phyloP scores from a whole-genome alignment of 2,329 filamentous ascomycete genomes.

The Eurotiales sp. region DNA sequence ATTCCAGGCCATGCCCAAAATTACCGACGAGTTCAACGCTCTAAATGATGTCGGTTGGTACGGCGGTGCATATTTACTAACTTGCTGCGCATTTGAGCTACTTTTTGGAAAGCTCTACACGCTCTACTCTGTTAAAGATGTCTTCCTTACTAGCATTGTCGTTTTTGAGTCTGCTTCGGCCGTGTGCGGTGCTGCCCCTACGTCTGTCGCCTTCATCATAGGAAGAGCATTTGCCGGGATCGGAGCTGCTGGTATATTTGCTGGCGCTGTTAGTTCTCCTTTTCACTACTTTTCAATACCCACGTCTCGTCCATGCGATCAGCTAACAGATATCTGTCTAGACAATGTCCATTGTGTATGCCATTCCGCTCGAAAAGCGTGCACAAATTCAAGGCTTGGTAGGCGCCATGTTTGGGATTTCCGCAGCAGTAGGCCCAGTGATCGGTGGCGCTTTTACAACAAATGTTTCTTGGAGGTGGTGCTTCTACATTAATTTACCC shows the following conservation, averaged over 20 bases:
- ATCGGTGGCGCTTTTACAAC: constrained; percentile 59
- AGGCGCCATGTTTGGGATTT: constrained; percentile 60
- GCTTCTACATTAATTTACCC: constrained; percentile 54
- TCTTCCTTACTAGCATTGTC: constrained; percentile 4
- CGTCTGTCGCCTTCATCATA: constrained; percentile 26
- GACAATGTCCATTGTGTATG: constrained; percentile 31
- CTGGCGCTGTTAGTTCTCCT: constrained; percentile 15
- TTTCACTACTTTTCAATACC: too few species aligned
- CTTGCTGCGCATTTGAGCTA: constrained; percentile 29
- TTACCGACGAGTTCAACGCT: constrained; percentile 32
- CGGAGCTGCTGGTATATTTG: constrained; percentile 29
- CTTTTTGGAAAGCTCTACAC: constrained; percentile 45
- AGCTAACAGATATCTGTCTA: constrained; percentile 25
- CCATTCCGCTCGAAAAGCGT: constrained; percentile 33
- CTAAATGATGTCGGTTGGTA: constrained; percentile 39
- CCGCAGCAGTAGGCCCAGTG: constrained; percentile 56
- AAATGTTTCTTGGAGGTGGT: constrained; percentile 58
- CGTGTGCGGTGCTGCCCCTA: constrained; percentile 37
- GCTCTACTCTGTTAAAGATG: constrained; percentile 32
- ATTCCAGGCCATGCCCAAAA: constrained; percentile 18
- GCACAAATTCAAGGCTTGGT: constrained; percentile 61
- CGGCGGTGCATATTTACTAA: constrained; percentile 39
- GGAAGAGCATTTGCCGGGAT: constrained; percentile 30
- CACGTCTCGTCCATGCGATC: constrained; percentile 22
- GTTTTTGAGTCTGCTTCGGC: constrained; percentile 46